These are phyloP conservation scores for Paramecium biaurelia DNA, from an alignment of 73 alveolate genomes.

Conservation along the genomic window DNA sequence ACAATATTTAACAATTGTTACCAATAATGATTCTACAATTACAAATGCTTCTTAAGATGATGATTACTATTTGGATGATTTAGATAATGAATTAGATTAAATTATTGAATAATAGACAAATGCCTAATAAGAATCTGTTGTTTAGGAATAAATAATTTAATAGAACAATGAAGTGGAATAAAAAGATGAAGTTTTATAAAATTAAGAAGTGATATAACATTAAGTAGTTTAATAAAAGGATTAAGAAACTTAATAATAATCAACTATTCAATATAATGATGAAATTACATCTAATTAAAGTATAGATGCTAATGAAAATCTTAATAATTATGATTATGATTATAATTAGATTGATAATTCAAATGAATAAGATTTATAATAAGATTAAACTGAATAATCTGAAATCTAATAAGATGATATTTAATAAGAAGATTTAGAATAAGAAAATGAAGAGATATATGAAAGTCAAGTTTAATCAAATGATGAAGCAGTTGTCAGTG, in stretches of 20 bases:
- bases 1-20: neutral
- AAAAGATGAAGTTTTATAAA: neutral
- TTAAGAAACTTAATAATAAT: neutral
- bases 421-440: neutral
- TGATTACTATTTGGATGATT: conserved; percentile 12
- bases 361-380: neutral
- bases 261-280: neutral
- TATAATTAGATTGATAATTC: neutral
- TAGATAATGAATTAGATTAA: conserved; percentile 5
- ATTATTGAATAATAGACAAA: neutral
- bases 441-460: neutral
- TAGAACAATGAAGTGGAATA: neutral
- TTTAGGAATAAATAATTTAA: neutral
- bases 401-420: neutral
- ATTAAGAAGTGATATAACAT: no score
- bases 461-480: neutral
- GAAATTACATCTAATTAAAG: neutral
- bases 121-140: neutral
- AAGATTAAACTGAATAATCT: neutral
- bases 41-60: neutral
- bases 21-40: neutral
- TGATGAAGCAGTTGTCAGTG: neutral
- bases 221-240: neutral
- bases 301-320: neutral
- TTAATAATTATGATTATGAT: neutral